Evolutionary conservation across 2,329 filamentous ascomycete species (phyloP).

Genomic region (Fusarium caatingaense): DNA sequence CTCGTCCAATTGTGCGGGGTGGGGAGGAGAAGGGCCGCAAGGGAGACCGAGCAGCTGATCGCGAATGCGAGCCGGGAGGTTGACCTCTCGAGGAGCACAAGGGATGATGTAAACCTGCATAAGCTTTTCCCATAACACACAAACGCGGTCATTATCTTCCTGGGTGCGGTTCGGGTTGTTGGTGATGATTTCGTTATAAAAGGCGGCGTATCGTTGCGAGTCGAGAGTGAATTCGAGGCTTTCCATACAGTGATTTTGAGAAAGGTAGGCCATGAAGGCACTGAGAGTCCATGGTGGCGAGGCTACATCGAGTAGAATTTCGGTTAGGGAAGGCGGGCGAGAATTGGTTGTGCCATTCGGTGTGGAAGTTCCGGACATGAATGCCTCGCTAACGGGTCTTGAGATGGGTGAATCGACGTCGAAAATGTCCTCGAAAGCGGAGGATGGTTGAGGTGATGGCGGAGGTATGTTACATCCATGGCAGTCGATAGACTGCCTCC

Average conservation of each 20-base stretch:
- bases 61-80: conserved; percentile 86
- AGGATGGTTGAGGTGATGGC: conserved; percentile 57
- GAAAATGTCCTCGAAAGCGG: conserved; percentile 59
- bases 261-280: conserved; percentile 96
- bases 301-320: conserved; percentile 88
- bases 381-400: conserved; percentile 61
- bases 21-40: conserved; percentile 71
- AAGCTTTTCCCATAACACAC: conserved; percentile 86
- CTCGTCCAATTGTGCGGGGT: conserved; percentile 80
- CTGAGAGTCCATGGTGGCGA: conserved; percentile 89
- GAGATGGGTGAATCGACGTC: conserved; percentile 58
- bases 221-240: conserved; percentile 97
- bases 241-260: conserved; percentile 96
- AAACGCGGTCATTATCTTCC: conserved; percentile 72
- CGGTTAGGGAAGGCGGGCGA: conserved; percentile 76
- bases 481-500: conserved; percentile 58
- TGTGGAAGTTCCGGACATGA: conserved; percentile 56
- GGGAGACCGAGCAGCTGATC: conserved; percentile 76
- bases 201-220: conserved; percentile 81
- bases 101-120: conserved; percentile 91
- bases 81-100: conserved; percentile 87
- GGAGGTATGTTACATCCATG: conserved; percentile 57
- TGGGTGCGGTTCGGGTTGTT: conserved; percentile 52
- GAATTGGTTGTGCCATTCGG: conserved; percentile 49
- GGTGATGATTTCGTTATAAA: conserved; percentile 59